A percentile compares a stretch with the other conserved stretches of the same genome.
Conservation (phyloP, 352 stramenopile species). For the Phytophthora tubulina region DNA sequence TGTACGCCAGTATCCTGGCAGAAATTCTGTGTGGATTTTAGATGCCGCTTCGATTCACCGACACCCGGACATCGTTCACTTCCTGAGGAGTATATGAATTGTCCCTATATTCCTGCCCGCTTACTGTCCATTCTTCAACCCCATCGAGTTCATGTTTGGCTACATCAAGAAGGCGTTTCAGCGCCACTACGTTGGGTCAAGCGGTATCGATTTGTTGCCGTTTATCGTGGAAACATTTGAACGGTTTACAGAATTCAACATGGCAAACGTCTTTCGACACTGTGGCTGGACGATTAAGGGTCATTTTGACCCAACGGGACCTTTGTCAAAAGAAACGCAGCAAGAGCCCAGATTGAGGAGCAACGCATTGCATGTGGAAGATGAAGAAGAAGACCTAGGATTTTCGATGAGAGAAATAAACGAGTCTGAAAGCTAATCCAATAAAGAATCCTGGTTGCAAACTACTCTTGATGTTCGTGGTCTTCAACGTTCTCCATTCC, state of each 20-base stretch:
- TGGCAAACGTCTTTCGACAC: not conserved
- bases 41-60: constrained; percentile 43
- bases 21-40: constrained; percentile 43
- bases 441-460: not conserved
- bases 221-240: constrained; percentile 11
- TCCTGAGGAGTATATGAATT: constrained; percentile 13
- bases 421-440: not conserved
- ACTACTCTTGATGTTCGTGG: constrained; percentile 7
- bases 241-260: constrained; percentile 1
- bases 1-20: constrained; percentile 37
- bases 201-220: not conserved
- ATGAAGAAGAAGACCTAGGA: not conserved
- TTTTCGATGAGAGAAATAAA: not conserved
- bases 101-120: constrained; percentile 38
- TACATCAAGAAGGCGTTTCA: constrained; percentile 27
- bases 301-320: not conserved
- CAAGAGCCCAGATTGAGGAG: not conserved
- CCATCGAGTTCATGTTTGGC: constrained; percentile 50
- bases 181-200: not conserved
- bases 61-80: constrained; percentile 42
- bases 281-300: constrained; percentile 10
- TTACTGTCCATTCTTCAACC: constrained; percentile 50
- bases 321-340: not conserved
- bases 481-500: constrained; percentile 9
- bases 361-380: not conserved